phyloP scores from a whole-genome alignment of 129 eudicot genomes.

The Apium graveolens region DNA sequence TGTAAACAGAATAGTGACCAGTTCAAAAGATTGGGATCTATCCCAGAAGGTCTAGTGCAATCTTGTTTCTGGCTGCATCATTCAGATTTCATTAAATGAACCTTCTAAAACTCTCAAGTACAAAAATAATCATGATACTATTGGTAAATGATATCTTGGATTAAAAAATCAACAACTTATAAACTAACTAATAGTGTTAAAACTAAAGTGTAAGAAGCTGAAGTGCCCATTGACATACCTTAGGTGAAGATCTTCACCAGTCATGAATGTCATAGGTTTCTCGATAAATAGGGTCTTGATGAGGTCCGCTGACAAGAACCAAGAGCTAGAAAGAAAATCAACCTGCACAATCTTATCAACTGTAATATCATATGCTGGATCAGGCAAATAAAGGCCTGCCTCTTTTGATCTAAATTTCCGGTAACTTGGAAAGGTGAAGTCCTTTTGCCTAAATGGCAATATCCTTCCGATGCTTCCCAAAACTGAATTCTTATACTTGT shows the following conservation, averaged over 20 bases:
- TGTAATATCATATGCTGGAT: slow-evolving; percentile 87
- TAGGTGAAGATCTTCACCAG: slow-evolving; percentile 91
- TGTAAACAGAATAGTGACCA: slow-evolving; percentile 11
- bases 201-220: background rate
- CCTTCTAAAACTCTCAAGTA: background rate
- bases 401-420: slow-evolving; percentile 87
- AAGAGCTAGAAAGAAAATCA: slow-evolving; percentile 93
- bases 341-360: slow-evolving; percentile 83
- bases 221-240: slow-evolving; percentile 38
- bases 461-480: slow-evolving; percentile 95
- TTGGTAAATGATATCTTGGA: background rate
- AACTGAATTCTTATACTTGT: slow-evolving; percentile 82
- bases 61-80: background rate
- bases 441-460: slow-evolving; percentile 85
- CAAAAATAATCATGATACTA: no score
- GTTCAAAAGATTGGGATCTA: background rate
- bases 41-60: background rate
- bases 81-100: background rate
- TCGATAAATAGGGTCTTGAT: slow-evolving; percentile 88
- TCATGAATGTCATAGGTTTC: slow-evolving; percentile 83
- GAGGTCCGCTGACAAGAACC: slow-evolving; percentile 93
- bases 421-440: slow-evolving; percentile 89
- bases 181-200: background rate
- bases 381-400: slow-evolving; percentile 95
- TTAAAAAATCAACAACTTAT: background rate